phyloP scores from a whole-genome alignment of 2,329 filamentous ascomycete species.

The Kalaharituber pfeilii region DNA sequence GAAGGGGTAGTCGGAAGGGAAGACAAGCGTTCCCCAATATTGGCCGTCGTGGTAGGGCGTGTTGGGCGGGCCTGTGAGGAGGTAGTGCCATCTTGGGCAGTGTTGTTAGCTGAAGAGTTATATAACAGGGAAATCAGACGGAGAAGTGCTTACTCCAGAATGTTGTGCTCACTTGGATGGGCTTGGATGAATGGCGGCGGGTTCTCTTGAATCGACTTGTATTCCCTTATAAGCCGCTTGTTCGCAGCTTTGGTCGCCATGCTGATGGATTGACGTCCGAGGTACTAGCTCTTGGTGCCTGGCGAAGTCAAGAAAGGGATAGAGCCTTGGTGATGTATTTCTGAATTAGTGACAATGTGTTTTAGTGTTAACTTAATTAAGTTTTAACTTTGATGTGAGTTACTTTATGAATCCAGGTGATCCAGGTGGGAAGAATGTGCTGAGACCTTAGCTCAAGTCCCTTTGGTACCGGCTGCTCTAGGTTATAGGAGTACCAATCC shows the following conservation, averaged over 20 bases:
- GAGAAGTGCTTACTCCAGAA: constrained; percentile 50
- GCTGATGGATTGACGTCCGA: too few species aligned
- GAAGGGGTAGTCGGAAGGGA: constrained; percentile 92
- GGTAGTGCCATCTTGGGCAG: constrained; percentile 63
- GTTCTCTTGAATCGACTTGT: constrained; percentile 49
- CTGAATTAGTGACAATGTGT: too few species aligned
- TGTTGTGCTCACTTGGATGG: constrained; percentile 78
- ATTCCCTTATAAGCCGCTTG: constrained; percentile 40
- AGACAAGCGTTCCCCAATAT: constrained; percentile 94
- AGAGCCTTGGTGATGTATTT: too few species aligned
- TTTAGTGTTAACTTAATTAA: too few species aligned
- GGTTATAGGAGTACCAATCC: too few species aligned
- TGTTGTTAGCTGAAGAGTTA: constrained; percentile 8
- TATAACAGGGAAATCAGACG: neutral
- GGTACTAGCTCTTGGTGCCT: too few species aligned
- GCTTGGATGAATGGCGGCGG: constrained; percentile 78
- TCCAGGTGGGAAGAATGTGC: too few species aligned
- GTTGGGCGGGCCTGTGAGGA: constrained; percentile 82
- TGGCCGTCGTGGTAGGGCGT: constrained; percentile 90
- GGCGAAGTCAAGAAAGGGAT: too few species aligned
- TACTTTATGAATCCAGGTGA: too few species aligned
- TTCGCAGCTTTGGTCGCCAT: constrained; percentile 22
- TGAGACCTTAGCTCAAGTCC: too few species aligned
- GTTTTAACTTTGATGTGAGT: too few species aligned
- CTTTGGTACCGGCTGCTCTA: too few species aligned